Conservation (phyloP, 768 basidiomycete genomes). For the Floccularia luteovirens region DNA sequence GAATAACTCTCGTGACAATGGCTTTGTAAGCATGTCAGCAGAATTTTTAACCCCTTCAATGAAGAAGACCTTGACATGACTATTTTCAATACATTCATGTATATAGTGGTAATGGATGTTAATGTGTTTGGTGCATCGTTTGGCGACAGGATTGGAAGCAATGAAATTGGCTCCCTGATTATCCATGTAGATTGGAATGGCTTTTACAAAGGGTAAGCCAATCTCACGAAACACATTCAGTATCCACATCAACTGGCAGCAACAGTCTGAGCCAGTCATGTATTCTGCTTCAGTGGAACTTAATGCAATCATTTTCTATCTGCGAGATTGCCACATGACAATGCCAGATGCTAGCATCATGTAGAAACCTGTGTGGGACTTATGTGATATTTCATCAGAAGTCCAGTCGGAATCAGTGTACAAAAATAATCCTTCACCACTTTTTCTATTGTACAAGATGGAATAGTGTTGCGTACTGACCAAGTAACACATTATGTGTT, state of each 20-base stretch:
- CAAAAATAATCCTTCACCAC: neutral
- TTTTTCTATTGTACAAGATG: constrained; percentile 4
- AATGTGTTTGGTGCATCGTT: constrained; percentile 19
- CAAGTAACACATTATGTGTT: constrained; percentile 14
- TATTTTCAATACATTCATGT: constrained; percentile 8
- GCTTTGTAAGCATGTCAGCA: constrained; percentile 34
- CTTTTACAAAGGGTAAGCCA: constrained; percentile 3
- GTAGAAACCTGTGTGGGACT: constrained; percentile 24
- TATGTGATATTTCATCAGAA: constrained; percentile 10
- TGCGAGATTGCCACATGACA: constrained; percentile 24
- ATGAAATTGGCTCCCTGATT: constrained; percentile 18
- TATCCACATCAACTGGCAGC: constrained; percentile 20
- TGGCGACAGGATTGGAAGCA: constrained; percentile 12
- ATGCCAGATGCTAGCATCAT: constrained; percentile 20
- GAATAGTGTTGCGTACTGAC: constrained; percentile 9
- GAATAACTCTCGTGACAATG: constrained; percentile 7
- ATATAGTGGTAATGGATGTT: constrained; percentile 16
- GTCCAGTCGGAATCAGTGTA: constrained; percentile 14
- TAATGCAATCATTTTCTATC: constrained; percentile 22
- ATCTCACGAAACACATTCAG: constrained; percentile 14
- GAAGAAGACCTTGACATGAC: constrained; percentile 11
- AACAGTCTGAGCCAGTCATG: constrained; percentile 17
- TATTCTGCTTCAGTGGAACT: constrained; percentile 31
- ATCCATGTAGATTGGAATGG: constrained; percentile 13
- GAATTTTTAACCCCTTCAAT: constrained; percentile 19